Evolutionary conservation across 345 rosid genomes (phyloP).

Genomic region (Mangifera indica): DNA sequence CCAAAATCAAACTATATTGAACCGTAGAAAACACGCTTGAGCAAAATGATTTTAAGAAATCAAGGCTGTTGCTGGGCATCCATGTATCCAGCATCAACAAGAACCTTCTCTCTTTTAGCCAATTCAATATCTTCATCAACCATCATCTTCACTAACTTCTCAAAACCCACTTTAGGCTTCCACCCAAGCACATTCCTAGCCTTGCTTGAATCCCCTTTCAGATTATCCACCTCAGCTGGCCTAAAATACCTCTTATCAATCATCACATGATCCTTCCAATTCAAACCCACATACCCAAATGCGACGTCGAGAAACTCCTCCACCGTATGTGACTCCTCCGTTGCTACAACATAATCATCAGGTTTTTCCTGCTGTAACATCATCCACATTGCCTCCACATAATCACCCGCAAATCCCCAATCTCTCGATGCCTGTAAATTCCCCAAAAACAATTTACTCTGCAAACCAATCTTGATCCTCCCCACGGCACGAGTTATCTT

Average conservation of each 20-base stretch:
- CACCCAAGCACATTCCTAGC: conserved; percentile 59
- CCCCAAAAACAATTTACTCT: conserved; percentile 79
- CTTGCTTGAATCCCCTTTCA: conserved; percentile 59
- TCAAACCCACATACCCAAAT: conserved; percentile 58
- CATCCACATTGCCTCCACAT: conserved; percentile 99
- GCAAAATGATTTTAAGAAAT: conserved; percentile 9
- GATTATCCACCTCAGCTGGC: conserved; percentile 59
- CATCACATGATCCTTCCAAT: conserved; percentile 59
- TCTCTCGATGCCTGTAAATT: conserved; percentile 86
- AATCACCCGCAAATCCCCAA: conserved; percentile 96
- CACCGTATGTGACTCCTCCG: conserved; percentile 88
- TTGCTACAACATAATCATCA: conserved; percentile 91
- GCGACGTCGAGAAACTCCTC: conserved; percentile 87
- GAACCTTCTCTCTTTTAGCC: conserved; percentile 92
- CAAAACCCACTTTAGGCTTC: conserved; percentile 80
- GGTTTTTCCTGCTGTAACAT: conserved; percentile 95
- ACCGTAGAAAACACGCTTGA: not conserved
- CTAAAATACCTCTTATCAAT: conserved; percentile 63
- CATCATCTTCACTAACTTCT: conserved; percentile 91
- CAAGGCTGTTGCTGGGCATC: conserved; percentile 90
- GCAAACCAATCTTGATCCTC: conserved; percentile 78
- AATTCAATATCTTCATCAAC: conserved; percentile 75
- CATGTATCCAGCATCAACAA: conserved; percentile 84
- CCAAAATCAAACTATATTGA: not conserved
- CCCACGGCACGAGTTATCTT: conserved; percentile 95